Conservation (phyloP, 2,329 filamentous ascomycete species). For the Dactylellina drechsleri region DNA sequence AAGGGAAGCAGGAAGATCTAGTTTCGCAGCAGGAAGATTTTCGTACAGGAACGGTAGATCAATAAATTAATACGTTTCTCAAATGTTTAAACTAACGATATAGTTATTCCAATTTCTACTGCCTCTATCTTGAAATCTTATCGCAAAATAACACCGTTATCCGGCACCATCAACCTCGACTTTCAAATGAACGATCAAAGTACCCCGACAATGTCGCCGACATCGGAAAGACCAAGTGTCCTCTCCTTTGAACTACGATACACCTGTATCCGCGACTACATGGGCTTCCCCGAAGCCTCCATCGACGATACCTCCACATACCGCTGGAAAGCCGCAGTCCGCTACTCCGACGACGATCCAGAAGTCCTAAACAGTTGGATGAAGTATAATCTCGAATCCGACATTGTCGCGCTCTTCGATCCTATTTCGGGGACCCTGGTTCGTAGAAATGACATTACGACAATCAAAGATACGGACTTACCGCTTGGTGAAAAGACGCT, state of each 20-base stretch:
- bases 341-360: conserved; percentile 28
- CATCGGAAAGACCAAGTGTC: conserved; percentile 14
- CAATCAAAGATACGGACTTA: conserved; percentile 27
- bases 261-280: conserved; percentile 35
- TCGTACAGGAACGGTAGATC: too few species aligned
- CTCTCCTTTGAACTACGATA: conserved; percentile 33
- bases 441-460: conserved; percentile 15
- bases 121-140: too few species aligned
- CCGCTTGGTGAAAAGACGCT: conserved; percentile 21
- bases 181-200: neutral
- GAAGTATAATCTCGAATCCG: conserved; percentile 24
- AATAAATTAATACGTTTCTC: too few species aligned
- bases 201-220: neutral
- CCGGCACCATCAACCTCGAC: too few species aligned
- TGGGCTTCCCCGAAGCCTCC: conserved; percentile 28
- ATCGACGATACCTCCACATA: conserved; percentile 23
- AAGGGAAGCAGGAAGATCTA: too few species aligned
- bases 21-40: too few species aligned
- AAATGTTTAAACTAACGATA: too few species aligned
- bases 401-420: conserved; percentile 29
- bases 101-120: too few species aligned
- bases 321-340: conserved; percentile 18
- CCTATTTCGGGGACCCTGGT: conserved; percentile 16
- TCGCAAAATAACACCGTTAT: too few species aligned
- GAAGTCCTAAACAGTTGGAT: conserved; percentile 26